Base-by-base conservation (phyloP, 306 rosid species). In the Pyrus pyrifolia region DNA sequence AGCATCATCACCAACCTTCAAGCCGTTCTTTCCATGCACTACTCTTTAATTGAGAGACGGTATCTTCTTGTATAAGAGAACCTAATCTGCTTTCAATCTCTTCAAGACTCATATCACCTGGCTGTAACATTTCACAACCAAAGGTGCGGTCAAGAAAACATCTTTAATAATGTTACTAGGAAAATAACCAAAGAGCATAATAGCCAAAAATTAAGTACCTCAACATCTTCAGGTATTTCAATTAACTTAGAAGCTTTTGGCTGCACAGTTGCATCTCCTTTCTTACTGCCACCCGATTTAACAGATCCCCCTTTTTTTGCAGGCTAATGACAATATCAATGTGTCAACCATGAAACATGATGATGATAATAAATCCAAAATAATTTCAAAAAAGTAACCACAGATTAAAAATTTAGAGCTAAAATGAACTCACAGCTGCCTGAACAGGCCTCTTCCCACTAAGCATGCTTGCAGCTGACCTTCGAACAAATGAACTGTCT, bases 401-500 rank as follows among this genome's bases (percentile, higher is more conserved):
- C 40, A 40, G 79, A 57, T 19, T 62, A 78, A 21, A 58, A 52
- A 12, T 4, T 40, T 9, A 2, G 77, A 62, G 70, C 44, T 45
- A 60, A 77, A 31, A 72, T 70, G 59, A 77, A 89, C 99, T 85
- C 83, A 96, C 99, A 77, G 83, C 96, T 83, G 88, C 82, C 82
- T 87, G 97, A 67, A 84, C 93, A 79, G 96, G 94, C 86, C 93
- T 91, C 90, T 86, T 96, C 83, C 99, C 98, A 87, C 97, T 92
- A 71, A 96, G 97, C 99, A 96, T 96, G 83, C 99, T 91, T 65
- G 99, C 97, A 38, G 99, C 98, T 30, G 99, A 90, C 85, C 77
- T 91, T 78, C 86, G 89, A 74, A 91, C 97, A 84, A 88, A 82
- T 35, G 86, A 81, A 81, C 87, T 78, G 57, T 89, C 97, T 19